Evolutionary conservation across 2,329 filamentous ascomycete genomes (phyloP), one percentile per base, ranked within the genome.

Genomic region (Knufia petricola): DNA sequence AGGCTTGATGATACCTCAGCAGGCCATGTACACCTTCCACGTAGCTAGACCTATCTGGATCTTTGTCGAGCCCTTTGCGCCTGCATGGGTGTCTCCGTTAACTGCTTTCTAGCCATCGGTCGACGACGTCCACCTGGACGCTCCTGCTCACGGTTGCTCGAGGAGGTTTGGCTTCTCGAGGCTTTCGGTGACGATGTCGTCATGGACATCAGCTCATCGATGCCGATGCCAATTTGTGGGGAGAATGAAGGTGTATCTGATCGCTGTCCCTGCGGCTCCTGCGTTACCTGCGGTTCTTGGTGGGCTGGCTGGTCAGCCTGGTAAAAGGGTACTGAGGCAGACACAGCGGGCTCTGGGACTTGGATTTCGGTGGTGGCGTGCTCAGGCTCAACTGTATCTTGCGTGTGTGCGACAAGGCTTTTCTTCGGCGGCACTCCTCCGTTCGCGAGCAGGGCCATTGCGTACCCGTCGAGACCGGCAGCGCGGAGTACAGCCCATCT

Each of bases 401-500:
- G 10, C 32, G 13, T n/a, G 7, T 4, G 6, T 17, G 7, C 7
- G 7, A n/a, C 32, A 7, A n/a, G 13, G 7, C 13, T 36, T 6
- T 17, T 36, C 15, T 36, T 36, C 9, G 32, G 32, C 13, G 32
- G 32, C 32, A 36, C 7, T 6, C 32, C 32, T 36, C 32, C 32
- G 15, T 36, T 36, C 13, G 15, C 10, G 6, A 36, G 19, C 15
- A 38, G 17, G 17, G 44, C 19, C 34, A 34, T 47, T 8, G 67
- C 58, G 45, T 58, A 64, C 24, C 60, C 61, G 51, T 79, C 75
- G 58, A 82, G 63, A 1, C 77, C 78, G 49, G 75, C 76, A 34
- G 82, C 81, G 53, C 73, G 71, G 52, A 86, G 59, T 46, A 85
- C 75, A 2, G 81, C 77, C 74, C 77, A 83, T 46, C 81, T 66